Conservation (phyloP, 352 stramenopile species). For the Phytophthora sojae region DNA sequence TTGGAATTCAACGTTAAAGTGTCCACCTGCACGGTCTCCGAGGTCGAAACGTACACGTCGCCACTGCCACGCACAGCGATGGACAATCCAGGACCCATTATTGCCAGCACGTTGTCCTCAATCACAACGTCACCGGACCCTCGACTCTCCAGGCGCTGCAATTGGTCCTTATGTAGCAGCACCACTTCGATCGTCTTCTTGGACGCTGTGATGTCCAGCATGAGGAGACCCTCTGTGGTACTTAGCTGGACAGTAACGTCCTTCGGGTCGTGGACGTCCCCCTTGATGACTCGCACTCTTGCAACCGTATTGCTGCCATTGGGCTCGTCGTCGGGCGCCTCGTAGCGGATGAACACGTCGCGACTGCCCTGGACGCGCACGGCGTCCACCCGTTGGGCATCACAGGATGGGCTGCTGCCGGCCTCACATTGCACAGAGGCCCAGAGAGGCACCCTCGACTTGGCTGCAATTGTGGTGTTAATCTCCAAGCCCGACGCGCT, state of each 20-base stretch:
- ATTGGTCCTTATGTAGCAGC: constrained; percentile 22
- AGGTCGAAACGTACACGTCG: constrained; percentile 20
- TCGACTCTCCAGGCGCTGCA: constrained; percentile 27
- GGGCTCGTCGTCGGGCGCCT: background rate
- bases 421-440: constrained; percentile 21
- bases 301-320: constrained; percentile 4
- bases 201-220: constrained; percentile 22
- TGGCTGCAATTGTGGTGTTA: constrained; percentile 16
- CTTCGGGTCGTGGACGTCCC: constrained; percentile 25
- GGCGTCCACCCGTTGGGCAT: constrained; percentile 27
- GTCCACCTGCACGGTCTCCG: constrained; percentile 23
- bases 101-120: constrained; percentile 23
- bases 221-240: constrained; percentile 24
- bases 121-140: constrained; percentile 20
- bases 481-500: constrained; percentile 11
- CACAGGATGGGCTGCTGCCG: constrained; percentile 28
- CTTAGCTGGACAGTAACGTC: constrained; percentile 18
- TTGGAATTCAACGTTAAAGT: constrained; percentile 24
- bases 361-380: constrained; percentile 19
- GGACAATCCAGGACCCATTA: constrained; percentile 15
- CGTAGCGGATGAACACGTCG: constrained; percentile 34
- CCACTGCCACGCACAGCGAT: constrained; percentile 27
- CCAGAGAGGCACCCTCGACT: constrained; percentile 22
- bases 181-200: constrained; percentile 32
- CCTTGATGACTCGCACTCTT: constrained; percentile 27